phyloP scores from a whole-genome alignment of 1,139 yeast genomes.

The Arxiozyma bovina region DNA sequence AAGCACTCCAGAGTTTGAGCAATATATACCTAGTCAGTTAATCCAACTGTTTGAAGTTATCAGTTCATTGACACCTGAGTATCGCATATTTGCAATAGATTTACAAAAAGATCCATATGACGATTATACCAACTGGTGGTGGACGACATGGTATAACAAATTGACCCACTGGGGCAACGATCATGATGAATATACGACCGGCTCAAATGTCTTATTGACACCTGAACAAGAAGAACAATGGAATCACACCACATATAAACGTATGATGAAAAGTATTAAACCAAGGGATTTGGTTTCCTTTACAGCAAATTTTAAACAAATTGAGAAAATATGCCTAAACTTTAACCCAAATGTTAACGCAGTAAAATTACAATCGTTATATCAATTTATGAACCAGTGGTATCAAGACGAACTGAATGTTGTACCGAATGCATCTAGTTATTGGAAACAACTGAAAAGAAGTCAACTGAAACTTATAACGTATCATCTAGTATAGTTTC shows the following conservation, averaged over 20 bases:
- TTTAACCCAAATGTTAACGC: conserved; percentile 2
- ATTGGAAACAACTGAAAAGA: not conserved
- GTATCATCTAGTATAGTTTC: not conserved
- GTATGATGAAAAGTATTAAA: not conserved
- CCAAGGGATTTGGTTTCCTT: conserved; percentile 8
- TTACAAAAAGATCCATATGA: conserved; percentile 12
- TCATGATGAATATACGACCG: not conserved
- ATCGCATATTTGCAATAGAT: conserved; percentile 24
- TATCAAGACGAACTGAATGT: conserved; percentile 5
- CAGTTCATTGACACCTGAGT: conserved; percentile 20
- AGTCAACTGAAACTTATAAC: not conserved
- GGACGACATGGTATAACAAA: not conserved
- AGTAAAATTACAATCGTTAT: conserved; percentile 14
- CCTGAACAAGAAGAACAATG: conserved; percentile 4
- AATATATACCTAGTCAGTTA: conserved; percentile 24
- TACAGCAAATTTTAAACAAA: conserved; percentile 18
- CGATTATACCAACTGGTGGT: conserved; percentile 7
- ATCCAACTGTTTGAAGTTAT: conserved; percentile 21
- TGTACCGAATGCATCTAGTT: not conserved
- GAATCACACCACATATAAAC: conserved; percentile 3
- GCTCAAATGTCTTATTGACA: conserved; percentile 2
- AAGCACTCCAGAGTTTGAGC: not conserved
- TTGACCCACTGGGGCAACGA: not conserved
- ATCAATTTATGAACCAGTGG: conserved; percentile 24
- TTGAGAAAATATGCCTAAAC: conserved; percentile 17